Evolutionary conservation across 768 basidiomycete genomes (phyloP).

Genomic region (Mycena sanguinolenta): DNA sequence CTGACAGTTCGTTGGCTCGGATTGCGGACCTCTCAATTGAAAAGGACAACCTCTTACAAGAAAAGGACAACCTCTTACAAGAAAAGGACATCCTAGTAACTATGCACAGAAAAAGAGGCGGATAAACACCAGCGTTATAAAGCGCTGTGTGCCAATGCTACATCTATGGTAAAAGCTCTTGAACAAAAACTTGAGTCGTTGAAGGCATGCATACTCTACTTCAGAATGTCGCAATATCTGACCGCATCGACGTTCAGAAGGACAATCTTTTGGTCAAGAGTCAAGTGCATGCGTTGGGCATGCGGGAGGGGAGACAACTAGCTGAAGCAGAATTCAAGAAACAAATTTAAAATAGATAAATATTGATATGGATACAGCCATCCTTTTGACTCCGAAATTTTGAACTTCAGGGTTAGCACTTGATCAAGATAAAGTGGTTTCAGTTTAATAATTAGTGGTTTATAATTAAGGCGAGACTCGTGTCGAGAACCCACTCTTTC

Average conservation of each 20-base stretch:
- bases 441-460: too few species aligned
- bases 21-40: too few species aligned
- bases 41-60: background rate
- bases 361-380: too few species aligned
- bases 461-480: too few species aligned
- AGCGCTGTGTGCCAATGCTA: background rate
- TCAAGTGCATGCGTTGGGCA: background rate
- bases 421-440: too few species aligned
- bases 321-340: background rate
- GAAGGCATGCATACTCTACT: background rate
- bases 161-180: background rate
- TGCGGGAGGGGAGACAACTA: background rate
- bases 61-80: background rate
- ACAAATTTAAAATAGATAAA: background rate
- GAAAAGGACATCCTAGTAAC: background rate
- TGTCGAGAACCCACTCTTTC: too few species aligned
- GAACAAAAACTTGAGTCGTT: background rate
- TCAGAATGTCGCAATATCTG: background rate
- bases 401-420: too few species aligned
- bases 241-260: background rate
- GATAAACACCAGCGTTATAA: background rate
- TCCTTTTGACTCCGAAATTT: too few species aligned
- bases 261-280: background rate
- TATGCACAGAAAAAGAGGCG: background rate
- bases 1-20: too few species aligned